Base-by-base conservation (phyloP, 768 basidiomycete genomes). In the Mycena polygramma region DNA sequence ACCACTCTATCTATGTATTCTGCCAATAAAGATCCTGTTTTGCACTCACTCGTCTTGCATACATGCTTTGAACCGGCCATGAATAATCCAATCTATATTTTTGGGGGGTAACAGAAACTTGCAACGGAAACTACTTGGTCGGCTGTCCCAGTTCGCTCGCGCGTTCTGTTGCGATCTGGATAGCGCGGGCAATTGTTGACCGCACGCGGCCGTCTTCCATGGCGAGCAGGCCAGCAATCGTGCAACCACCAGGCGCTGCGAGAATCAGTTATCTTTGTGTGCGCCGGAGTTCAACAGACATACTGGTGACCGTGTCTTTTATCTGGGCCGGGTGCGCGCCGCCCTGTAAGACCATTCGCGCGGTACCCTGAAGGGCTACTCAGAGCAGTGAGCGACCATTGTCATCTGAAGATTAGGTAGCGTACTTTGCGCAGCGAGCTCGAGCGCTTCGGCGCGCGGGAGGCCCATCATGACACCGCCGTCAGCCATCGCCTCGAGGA, bases 391-490 rank as follows among this genome's bases (percentile, higher is more conserved):
- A 48, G 41, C 7, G 4, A 59, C 4, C 2, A n/a, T 36, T 11
- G 20, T 20, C 9, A 22, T 22, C 8, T 11, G 1, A 20, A n/a
- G 22, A 13, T 43, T 17, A 39, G 4, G 20, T 13, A 2, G 39
- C 90, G 75, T 77, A 98, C 97, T 96, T 82, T 99, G 98, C 53
- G 97, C 91, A 57, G 98, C 97, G 60, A 99, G 83, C 79, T 99
- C 98, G 51, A 99, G 82, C 7, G 98, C 96, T 80, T 98, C 98
- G 2, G 91, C 89, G 70, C 98, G 86, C 4, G 98, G 98, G 60
- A 99, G 82, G 37, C 98, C 98, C 98, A 99, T 99, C 97, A 99
- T 99, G 54, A 99, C 98, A 52, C 96, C 98, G 35, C 98, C 98
- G 79, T 99, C 98, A 1, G 96, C 93, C 96, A 99, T 98, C 0